These are phyloP conservation scores for Phytophthora megakarya DNA, from an alignment of 352 stramenopile species.

Conservation along the genomic window DNA sequence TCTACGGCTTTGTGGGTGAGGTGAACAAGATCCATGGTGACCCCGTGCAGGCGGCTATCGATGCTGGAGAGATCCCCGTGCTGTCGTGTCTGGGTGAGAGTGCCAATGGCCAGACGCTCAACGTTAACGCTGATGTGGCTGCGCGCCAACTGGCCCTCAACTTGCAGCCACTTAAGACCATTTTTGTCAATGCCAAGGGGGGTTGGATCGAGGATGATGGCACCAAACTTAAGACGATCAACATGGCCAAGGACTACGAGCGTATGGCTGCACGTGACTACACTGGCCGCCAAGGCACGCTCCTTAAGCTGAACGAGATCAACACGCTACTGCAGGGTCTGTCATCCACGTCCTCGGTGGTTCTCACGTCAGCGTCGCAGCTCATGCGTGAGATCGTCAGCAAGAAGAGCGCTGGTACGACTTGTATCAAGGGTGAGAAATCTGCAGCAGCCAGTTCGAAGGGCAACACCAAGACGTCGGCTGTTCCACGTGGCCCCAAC, in stretches of 20 bases:
- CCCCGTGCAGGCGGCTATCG: conserved; percentile 70
- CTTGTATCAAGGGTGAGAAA: conserved; percentile 70
- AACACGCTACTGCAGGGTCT: conserved; percentile 80
- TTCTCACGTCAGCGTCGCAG: conserved; percentile 81
- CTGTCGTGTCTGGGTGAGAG: conserved; percentile 86
- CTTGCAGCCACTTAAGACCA: conserved; percentile 86
- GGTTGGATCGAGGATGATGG: conserved; percentile 89
- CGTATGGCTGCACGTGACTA: conserved; percentile 83
- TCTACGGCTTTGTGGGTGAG: conserved; percentile 87
- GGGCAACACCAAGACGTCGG: conserved; percentile 10
- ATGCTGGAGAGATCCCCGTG: conserved; percentile 78
- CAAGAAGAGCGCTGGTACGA: conserved; percentile 85
- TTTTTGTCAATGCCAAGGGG: conserved; percentile 91
- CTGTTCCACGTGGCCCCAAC: conserved; percentile 32
- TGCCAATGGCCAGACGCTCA: conserved; percentile 76
- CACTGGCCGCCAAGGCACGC: conserved; percentile 86
- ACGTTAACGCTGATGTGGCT: conserved; percentile 90
- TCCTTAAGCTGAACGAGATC: conserved; percentile 93
- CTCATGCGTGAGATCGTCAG: conserved; percentile 87
- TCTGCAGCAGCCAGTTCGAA: conserved; percentile 23
- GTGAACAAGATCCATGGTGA: conserved; percentile 79
- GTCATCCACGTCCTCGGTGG: conserved; percentile 79
- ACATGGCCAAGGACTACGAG: conserved; percentile 83
- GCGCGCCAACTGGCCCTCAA: conserved; percentile 80
- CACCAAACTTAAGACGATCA: conserved; percentile 82